phyloP scores from a whole-genome alignment of 805 yeast genomes.

The Geotrichum ghanense region DNA sequence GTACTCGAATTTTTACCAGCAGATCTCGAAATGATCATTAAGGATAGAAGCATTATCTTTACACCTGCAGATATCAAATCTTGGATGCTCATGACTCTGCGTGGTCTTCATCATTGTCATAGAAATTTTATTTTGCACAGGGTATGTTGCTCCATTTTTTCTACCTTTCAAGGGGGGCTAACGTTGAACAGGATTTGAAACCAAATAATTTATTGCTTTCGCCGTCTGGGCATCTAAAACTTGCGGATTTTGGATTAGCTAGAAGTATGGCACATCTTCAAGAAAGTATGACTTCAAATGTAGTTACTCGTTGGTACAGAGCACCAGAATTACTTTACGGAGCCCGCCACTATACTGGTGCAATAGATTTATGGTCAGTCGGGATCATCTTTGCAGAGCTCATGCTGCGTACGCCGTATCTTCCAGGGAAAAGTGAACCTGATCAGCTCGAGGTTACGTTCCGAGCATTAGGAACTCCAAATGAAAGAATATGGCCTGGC shows the following conservation, averaged over 20 bases:
- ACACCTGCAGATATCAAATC: constrained; percentile 80
- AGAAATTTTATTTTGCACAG: constrained; percentile 83
- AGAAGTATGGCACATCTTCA: constrained; percentile 53
- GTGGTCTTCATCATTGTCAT: constrained; percentile 95
- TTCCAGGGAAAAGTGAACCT: constrained; percentile 83
- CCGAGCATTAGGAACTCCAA: constrained; percentile 92
- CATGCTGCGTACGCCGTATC: constrained; percentile 88
- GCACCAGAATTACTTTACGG: constrained; percentile 92
- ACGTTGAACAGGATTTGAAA: constrained; percentile 48
- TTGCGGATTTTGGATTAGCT: constrained; percentile 97
- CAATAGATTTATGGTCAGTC: constrained; percentile 91
- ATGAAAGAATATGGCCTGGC: constrained; percentile 85
- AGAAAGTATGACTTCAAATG: constrained; percentile 75
- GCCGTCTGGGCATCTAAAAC: constrained; percentile 76
- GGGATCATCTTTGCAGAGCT: constrained; percentile 94
- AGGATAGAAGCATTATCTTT: constrained; percentile 66
- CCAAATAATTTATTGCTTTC: constrained; percentile 84
- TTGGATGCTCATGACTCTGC: constrained; percentile 87
- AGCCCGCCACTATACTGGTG: constrained; percentile 77
- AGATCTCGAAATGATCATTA: constrained; percentile 81
- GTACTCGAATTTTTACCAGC: constrained; percentile 91
- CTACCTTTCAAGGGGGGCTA: background rate
- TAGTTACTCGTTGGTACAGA: constrained; percentile 95
- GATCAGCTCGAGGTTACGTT: constrained; percentile 92
- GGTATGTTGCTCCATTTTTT: background rate